phyloP scores from a whole-genome alignment of 2,329 filamentous ascomycete genomes.

The Fusarium keratoplasticum region DNA sequence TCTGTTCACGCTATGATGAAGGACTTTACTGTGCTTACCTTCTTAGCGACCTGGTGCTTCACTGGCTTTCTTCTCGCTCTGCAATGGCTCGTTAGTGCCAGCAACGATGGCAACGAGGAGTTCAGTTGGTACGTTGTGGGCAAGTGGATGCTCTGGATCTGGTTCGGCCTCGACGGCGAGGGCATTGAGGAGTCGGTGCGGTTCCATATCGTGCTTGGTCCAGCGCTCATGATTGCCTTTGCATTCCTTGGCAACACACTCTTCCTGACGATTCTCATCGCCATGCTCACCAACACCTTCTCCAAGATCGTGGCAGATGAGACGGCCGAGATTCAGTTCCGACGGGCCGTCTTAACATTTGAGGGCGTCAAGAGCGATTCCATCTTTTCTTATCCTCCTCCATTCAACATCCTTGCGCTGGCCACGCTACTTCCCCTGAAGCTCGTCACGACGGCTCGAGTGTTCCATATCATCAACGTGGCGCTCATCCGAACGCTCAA shows the following conservation, averaged over 20 bases:
- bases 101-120: conserved; percentile 43
- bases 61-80: conserved; percentile 77
- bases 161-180: conserved; percentile 78
- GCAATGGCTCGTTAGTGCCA: conserved; percentile 67
- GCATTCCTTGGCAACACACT: conserved; percentile 81
- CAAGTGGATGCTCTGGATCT: conserved; percentile 85
- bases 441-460: conserved; percentile 68
- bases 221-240: conserved; percentile 76
- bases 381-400: conserved; percentile 76
- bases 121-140: conserved; percentile 66
- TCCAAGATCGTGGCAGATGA: conserved; percentile 76
- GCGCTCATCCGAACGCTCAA: conserved; percentile 72
- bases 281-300: conserved; percentile 79
- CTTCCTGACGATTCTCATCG: conserved; percentile 79
- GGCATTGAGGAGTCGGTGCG: conserved; percentile 63
- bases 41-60: conserved; percentile 76
- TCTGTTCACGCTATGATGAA: conserved; percentile 80
- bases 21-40: conserved; percentile 75
- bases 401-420: conserved; percentile 76
- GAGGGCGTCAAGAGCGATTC: conserved; percentile 80
- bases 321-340: conserved; percentile 77
- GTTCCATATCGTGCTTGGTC: conserved; percentile 76
- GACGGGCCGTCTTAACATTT: conserved; percentile 77
- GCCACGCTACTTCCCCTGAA: conserved; percentile 74
- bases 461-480: conserved; percentile 80